A percentile compares a stretch with the other conserved stretches of the same genome.
These are phyloP conservation scores for Fusarium cicatricum DNA, from an alignment of 2,329 filamentous ascomycete genomes.

Conservation along the genomic window DNA sequence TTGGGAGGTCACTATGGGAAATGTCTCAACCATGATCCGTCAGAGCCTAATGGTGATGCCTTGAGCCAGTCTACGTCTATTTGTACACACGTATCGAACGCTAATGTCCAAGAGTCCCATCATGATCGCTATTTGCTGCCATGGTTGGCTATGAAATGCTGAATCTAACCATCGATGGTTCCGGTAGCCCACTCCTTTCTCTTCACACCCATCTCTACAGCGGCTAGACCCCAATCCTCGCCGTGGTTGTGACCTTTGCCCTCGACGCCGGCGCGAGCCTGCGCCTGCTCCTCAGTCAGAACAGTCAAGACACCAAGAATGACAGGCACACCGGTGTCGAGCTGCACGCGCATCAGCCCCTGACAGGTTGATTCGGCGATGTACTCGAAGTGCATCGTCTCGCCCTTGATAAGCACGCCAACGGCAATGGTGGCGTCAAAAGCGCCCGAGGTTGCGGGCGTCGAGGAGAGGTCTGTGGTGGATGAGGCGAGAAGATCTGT, in stretches of 20 bases:
- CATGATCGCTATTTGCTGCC: slow-evolving; percentile 16
- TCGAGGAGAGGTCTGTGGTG: slow-evolving; percentile 71
- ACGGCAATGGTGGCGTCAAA: slow-evolving; percentile 97
- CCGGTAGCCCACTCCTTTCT: slow-evolving; percentile 83
- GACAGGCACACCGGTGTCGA: slow-evolving; percentile 88
- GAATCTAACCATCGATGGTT: slow-evolving; percentile 55
- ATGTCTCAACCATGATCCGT: slow-evolving; percentile 6
- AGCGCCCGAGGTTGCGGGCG: slow-evolving; percentile 59
- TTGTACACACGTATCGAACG: slow-evolving; percentile 1
- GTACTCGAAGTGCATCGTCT: slow-evolving; percentile 99
- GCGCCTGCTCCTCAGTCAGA: slow-evolving; percentile 85
- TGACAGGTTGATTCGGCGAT: slow-evolving; percentile 92
- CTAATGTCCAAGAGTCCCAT: neutral
- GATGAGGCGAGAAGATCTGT: slow-evolving; percentile 78
- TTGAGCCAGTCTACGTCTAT: slow-evolving; percentile 1
- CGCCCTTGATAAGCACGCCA: slow-evolving; percentile 96
- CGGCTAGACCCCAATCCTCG: slow-evolving; percentile 93
- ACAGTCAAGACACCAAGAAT: slow-evolving; percentile 94
- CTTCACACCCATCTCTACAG: slow-evolving; percentile 93
- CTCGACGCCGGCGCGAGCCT: slow-evolving; percentile 81
- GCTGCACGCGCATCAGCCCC: slow-evolving; percentile 91
- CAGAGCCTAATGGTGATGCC: slow-evolving; percentile 10
- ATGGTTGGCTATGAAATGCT: neutral
- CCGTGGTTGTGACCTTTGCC: slow-evolving; percentile 84
- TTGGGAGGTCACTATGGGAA: slow-evolving; percentile 32